Evolutionary conservation across 2,329 filamentous ascomycete species (phyloP), one percentile per base, ranked within the genome.

Genomic region (Juglanconis oblonga): DNA sequence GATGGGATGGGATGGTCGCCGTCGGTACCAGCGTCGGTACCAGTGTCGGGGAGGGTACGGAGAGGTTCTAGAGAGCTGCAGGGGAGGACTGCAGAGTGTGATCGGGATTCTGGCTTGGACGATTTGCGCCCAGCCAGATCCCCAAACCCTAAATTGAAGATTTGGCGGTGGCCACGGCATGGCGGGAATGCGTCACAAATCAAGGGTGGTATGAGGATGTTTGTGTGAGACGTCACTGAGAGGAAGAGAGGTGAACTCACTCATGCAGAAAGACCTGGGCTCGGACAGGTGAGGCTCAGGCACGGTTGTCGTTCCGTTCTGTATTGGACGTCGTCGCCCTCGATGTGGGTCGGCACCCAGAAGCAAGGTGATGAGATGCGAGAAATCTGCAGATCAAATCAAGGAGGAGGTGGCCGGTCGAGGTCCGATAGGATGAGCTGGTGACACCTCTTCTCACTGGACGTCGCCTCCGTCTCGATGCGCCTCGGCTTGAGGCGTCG

Each of bases 61-160:
- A 24, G 2, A 24, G 24, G 24, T 24, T 24, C 24, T 24, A 24
- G 24, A 32, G 32, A 42, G 54, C 47, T 38, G 53, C 24, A 57
- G 49, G 52, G 58, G 59, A 48, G 44, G 40, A 42, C 40, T 62
- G 60, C 60, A 62, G 60, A 62, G 57, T 53, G 60, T 59, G 57
- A 62, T 62, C 60, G 48, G 57, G 52, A 44, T 42, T 51, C 52
- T 52, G 52, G 52, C 38, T 47, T 62, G 56, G 56, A 51, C 35
- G 57, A 47, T n/a, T 55, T 42, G 57, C 52, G n/a, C 57, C 49
- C 42, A 48, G 60, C 57, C 50, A 45, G 44, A 62, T 56, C 38
- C 36, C 49, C 47, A 40, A 17, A 45, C 29, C 55, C 24, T 17
- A 33, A 36, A 7, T 47, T 31, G 31, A 48, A 33, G 11, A 40